A percentile compares a stretch with the other conserved stretches of the same genome.
These are phyloP conservation scores for Spathaspora boniae DNA, from an alignment of 805 yeast genomes.

Conservation along the genomic window DNA sequence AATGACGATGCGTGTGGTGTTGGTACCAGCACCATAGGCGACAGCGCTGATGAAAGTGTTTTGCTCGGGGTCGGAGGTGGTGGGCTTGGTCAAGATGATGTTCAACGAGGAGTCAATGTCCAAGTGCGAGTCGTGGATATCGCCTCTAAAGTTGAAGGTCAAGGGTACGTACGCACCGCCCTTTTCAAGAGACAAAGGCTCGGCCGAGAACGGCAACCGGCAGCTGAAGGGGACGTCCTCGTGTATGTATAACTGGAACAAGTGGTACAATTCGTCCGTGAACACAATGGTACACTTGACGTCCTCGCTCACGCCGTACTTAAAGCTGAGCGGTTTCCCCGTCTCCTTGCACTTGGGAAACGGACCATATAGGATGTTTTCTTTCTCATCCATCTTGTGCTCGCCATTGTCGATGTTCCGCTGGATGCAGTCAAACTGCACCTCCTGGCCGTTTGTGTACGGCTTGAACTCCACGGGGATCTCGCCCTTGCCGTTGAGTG, in stretches of 20 bases:
- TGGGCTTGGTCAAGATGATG: slow-evolving; percentile 43
- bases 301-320: slow-evolving; percentile 50
- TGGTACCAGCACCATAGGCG: slow-evolving; percentile 60
- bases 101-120: slow-evolving; percentile 61
- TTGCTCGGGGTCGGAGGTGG: slow-evolving; percentile 22
- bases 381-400: slow-evolving; percentile 64
- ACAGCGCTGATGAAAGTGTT: slow-evolving; percentile 50
- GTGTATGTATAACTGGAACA: slow-evolving; percentile 72
- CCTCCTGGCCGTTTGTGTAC: slow-evolving; percentile 35
- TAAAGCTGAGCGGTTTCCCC: slow-evolving; percentile 52
- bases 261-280: slow-evolving; percentile 63
- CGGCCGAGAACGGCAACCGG: slow-evolving; percentile 50
- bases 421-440: slow-evolving; percentile 57
- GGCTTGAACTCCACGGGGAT: slow-evolving; percentile 34
- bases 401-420: slow-evolving; percentile 75
- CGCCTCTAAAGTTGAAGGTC: slow-evolving; percentile 62
- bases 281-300: slow-evolving; percentile 59
- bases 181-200: slow-evolving; percentile 37
- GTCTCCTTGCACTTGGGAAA: slow-evolving; percentile 68
- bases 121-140: slow-evolving; percentile 61
- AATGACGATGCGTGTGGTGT: slow-evolving; percentile 59
- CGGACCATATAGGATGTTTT: slow-evolving; percentile 51
- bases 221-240: slow-evolving; percentile 77
- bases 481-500: slow-evolving; percentile 35
- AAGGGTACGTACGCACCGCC: slow-evolving; percentile 54